Percentiles rank a stretch among this genome's conserved stretches.
These are phyloP conservation scores for Metschnikowia baotianmanensis DNA, from an alignment of 805 yeast genomes.

Conservation along the genomic window DNA sequence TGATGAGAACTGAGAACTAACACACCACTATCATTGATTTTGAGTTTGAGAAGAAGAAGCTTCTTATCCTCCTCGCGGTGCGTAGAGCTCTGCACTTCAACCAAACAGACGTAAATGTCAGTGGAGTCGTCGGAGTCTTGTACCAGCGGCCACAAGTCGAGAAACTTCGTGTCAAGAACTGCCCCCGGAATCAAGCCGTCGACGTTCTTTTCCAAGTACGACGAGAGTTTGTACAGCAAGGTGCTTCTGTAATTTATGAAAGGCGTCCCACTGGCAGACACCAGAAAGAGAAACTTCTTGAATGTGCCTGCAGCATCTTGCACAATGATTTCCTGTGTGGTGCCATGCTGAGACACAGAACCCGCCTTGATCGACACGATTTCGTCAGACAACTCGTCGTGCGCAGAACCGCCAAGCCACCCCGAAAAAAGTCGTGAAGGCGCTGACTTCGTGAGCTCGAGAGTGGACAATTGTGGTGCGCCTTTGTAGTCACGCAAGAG, in stretches of 20 bases:
- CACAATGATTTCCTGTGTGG: conserved; percentile 38
- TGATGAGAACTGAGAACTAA: conserved; percentile 63
- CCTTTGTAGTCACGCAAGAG: conserved; percentile 68
- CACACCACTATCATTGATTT: conserved; percentile 50
- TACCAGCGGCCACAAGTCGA: conserved; percentile 58
- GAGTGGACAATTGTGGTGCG: conserved; percentile 45
- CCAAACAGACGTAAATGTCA: conserved; percentile 15
- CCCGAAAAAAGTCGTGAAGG: conserved; percentile 12
- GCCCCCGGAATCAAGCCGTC: conserved; percentile 53
- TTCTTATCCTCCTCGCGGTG: conserved; percentile 23
- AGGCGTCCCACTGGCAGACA: conserved; percentile 29
- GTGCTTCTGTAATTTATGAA: conserved; percentile 26
- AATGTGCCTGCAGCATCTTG: conserved; percentile 48
- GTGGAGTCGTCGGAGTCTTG: conserved; percentile 19
- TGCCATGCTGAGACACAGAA: conserved; percentile 47
- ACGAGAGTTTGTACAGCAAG: conserved; percentile 31
- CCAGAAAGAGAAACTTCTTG: conserved; percentile 27
- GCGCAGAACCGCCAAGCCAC: conserved; percentile 13
- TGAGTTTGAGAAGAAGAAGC: conserved; percentile 51
- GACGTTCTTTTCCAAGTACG: conserved; percentile 28
- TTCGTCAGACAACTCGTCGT: conserved; percentile 35
- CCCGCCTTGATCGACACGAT: conserved; percentile 62
- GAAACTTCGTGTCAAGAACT: conserved; percentile 47
- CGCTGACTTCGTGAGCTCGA: conserved; percentile 24
- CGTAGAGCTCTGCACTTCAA: conserved; percentile 14